Conservation (phyloP, 2,329 filamentous ascomycete species). For the Byssothecium circinans region DNA sequence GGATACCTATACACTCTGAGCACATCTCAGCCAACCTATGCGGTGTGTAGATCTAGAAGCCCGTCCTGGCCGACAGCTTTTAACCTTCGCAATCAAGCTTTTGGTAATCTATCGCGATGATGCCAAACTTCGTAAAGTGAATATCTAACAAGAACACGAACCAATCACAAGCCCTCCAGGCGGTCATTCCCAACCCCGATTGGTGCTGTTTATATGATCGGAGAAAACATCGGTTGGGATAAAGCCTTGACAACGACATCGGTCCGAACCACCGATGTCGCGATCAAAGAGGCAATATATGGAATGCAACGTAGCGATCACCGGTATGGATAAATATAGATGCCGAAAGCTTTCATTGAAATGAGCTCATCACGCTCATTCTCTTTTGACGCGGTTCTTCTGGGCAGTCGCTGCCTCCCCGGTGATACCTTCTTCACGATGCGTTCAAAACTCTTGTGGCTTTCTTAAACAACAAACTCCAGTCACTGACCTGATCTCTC, state of each 20-base stretch:
- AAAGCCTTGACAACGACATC: no score
- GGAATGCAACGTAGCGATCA: constrained; percentile 1
- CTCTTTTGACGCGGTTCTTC: background rate
- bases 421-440: background rate
- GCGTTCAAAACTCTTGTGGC: background rate
- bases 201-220: background rate
- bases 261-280: background rate
- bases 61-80: background rate
- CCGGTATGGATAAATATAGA: background rate
- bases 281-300: constrained; percentile 2
- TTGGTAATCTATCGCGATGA: constrained; percentile 4
- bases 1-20: background rate
- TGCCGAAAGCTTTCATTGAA: background rate
- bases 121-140: constrained; percentile 3
- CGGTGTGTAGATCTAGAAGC: background rate
- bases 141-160: background rate
- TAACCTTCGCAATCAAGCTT: constrained; percentile 1
- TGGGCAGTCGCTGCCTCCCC: background rate
- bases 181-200: background rate
- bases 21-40: background rate
- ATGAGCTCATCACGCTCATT: background rate
- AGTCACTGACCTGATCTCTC: background rate
- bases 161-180: background rate
- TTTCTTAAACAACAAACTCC: background rate
- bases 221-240: background rate